A percentile compares a stretch with the other conserved stretches of the same genome.
Evolutionary conservation across 495 filamentous ascomycete genomes (phyloP).

Genomic region (Podospora anserina): DNA sequence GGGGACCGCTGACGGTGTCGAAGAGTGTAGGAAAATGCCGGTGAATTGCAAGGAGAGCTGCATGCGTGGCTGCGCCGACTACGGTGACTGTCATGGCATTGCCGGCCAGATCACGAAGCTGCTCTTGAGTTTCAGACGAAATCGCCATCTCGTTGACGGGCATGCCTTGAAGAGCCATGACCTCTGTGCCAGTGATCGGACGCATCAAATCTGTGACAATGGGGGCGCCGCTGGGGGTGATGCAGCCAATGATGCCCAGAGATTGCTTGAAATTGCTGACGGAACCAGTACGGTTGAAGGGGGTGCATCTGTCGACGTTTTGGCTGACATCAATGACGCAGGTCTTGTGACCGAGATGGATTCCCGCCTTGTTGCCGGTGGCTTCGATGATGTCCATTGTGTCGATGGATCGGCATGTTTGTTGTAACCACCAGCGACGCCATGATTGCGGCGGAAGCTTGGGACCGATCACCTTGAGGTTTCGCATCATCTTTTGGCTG

Average conservation of each 20-base stretch:
- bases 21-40: not conserved
- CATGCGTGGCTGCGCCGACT: conserved; percentile 60
- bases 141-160: conserved; percentile 61
- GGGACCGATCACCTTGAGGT: conserved; percentile 15
- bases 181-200: conserved; percentile 63
- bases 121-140: conserved; percentile 58
- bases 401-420: conserved; percentile 61
- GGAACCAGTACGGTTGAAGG: not conserved
- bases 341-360: conserved; percentile 65
- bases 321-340: conserved; percentile 67
- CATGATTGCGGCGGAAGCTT: conserved; percentile 17
- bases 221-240: conserved; percentile 66
- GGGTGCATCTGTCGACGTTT: conserved; percentile 59
- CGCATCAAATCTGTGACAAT: conserved; percentile 62
- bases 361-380: conserved; percentile 40
- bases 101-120: conserved; percentile 71
- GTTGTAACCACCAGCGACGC: conserved; percentile 11
- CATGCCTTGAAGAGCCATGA: conserved; percentile 68
- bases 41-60: conserved; percentile 35
- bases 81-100: conserved; percentile 84
- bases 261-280: conserved; percentile 12
- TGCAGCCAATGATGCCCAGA: conserved; percentile 62
- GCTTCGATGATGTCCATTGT: conserved; percentile 63
- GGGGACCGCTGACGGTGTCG: not conserved
- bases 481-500: conserved; percentile 24